Conservation (phyloP, 345 rosid genomes). For the Eucalyptus coolabah region DNA sequence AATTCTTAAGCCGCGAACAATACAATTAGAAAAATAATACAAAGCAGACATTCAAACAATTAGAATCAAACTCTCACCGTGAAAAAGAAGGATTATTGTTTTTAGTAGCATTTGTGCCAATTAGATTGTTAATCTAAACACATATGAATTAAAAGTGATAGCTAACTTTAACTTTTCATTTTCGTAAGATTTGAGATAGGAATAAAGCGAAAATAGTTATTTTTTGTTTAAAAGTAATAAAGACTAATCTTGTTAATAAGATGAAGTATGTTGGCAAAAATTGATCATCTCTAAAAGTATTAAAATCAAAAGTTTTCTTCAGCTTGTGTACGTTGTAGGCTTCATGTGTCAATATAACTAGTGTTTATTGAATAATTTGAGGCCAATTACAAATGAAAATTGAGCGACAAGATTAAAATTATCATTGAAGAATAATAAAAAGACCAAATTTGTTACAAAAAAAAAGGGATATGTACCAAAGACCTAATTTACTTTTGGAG, state of each 20-base stretch:
- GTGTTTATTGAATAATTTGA: background rate
- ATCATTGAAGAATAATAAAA: background rate
- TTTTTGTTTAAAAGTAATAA: background rate
- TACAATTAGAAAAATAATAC: too few species aligned
- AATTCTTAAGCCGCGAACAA: too few species aligned
- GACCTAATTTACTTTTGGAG: background rate
- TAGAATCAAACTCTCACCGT: too few species aligned
- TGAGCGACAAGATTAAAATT: background rate
- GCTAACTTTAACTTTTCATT: background rate
- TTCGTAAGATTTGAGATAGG: background rate
- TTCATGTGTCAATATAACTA: background rate
- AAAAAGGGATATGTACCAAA: background rate
- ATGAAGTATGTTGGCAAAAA: background rate
- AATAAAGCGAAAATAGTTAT: background rate
- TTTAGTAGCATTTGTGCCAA: background rate
- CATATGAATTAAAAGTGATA: background rate
- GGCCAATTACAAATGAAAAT: background rate
- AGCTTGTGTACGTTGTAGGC: background rate
- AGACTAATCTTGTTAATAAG: background rate
- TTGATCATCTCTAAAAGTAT: background rate
- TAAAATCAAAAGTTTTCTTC: background rate
- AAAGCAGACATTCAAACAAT: too few species aligned
- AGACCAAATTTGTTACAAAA: background rate
- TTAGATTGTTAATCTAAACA: background rate
- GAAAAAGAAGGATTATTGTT: background rate